Percentiles rank a stretch among this genome's conserved stretches.
Conservation (phyloP, 208 protist species). For the Leishmania arabica region DNA sequence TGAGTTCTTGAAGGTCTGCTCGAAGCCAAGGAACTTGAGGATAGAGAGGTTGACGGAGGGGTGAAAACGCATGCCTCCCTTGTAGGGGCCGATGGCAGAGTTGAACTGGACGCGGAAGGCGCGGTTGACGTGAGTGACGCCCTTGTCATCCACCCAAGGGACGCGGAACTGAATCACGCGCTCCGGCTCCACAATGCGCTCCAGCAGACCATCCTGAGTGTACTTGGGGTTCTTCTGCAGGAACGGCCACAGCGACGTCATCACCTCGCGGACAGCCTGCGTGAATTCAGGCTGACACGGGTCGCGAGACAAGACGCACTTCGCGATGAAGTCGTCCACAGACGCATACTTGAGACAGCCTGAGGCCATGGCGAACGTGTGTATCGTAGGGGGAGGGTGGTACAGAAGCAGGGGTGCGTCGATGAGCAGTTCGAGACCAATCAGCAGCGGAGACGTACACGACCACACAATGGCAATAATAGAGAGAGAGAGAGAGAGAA, state of each 20-base stretch:
- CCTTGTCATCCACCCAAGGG: slow-evolving; percentile 92
- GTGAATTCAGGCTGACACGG: slow-evolving; percentile 88
- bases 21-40: slow-evolving; percentile 96
- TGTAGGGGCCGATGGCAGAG: slow-evolving; percentile 94
- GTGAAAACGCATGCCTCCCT: slow-evolving; percentile 91
- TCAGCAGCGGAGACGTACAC: neutral
- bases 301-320: slow-evolving; percentile 56
- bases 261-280: slow-evolving; percentile 90
- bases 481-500: neutral
- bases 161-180: slow-evolving; percentile 91
- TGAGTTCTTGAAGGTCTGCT: slow-evolving; percentile 96
- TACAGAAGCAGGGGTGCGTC: neutral
- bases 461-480: neutral
- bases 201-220: slow-evolving; percentile 55
- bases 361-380: slow-evolving; percentile 5
- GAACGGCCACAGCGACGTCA: slow-evolving; percentile 84
- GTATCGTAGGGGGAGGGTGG: neutral
- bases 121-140: slow-evolving; percentile 85
- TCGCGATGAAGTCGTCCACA: slow-evolving; percentile 62
- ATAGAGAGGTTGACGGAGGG: slow-evolving; percentile 90
- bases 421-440: neutral
- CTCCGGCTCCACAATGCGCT: slow-evolving; percentile 92
- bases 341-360: slow-evolving; percentile 28
- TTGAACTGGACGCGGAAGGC: slow-evolving; percentile 95
- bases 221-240: slow-evolving; percentile 87